Percentiles rank a stretch among this genome's conserved stretches.
Evolutionary conservation across 148 eudicot species (phyloP).

Genomic region (Simmondsia chinensis): DNA sequence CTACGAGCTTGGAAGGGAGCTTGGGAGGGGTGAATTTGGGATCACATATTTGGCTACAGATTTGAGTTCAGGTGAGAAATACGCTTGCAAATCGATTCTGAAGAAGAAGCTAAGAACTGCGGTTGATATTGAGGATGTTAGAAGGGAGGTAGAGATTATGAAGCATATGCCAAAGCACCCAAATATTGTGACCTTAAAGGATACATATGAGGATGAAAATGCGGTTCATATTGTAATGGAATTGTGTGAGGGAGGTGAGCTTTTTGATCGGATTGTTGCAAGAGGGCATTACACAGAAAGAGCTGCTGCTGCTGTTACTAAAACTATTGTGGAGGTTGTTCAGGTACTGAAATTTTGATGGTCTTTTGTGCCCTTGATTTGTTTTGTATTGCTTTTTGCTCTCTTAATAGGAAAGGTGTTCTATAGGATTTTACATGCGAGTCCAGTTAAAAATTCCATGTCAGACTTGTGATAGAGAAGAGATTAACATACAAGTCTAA

Average conservation of each 20-base stretch:
- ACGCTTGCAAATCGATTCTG: slow-evolving; percentile 44
- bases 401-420: no score
- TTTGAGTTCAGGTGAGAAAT: slow-evolving; percentile 21
- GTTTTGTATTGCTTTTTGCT: background rate
- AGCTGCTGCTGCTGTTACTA: slow-evolving; percentile 48
- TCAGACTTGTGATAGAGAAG: no score
- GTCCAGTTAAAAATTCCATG: no score
- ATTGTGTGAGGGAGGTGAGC: slow-evolving; percentile 51
- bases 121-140: slow-evolving; percentile 51
- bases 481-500: no score
- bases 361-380: background rate
- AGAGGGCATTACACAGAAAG: slow-evolving; percentile 61
- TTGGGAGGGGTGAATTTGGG: slow-evolving; percentile 57
- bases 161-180: slow-evolving; percentile 43
- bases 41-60: slow-evolving; percentile 44
- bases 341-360: slow-evolving; percentile 29
- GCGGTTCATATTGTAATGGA: slow-evolving; percentile 61
- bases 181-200: slow-evolving; percentile 44
- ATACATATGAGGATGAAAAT: slow-evolving; percentile 45
- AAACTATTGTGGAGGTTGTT: slow-evolving; percentile 53
- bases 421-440: no score
- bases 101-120: slow-evolving; percentile 50
- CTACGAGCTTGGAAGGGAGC: slow-evolving; percentile 42
- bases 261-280: slow-evolving; percentile 56
- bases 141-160: slow-evolving; percentile 57